phyloP scores from a whole-genome alignment of 306 rosid species.

The Castanea mollissima region DNA sequence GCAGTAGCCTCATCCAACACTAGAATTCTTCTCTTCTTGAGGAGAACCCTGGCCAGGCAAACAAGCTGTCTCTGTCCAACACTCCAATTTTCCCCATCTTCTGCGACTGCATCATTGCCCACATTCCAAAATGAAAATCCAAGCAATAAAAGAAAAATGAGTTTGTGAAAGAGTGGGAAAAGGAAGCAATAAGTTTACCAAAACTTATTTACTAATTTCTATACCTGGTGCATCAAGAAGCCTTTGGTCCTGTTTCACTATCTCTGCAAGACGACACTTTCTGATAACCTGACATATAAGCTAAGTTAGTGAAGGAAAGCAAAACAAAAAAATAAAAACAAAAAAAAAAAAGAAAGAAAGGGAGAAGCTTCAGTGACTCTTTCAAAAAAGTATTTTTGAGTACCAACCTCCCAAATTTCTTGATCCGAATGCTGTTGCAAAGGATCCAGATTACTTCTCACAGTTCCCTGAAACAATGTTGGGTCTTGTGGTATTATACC shows the following conservation, averaged over 20 bases:
- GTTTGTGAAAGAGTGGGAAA: background rate
- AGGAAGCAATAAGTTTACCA: background rate
- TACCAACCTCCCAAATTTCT: conserved; percentile 76
- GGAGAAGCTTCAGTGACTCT: background rate
- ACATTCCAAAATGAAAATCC: background rate
- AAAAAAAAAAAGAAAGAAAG: background rate
- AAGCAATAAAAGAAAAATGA: background rate
- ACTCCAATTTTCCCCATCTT: conserved; percentile 96
- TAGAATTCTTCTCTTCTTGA: conserved; percentile 68
- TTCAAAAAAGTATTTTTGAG: background rate
- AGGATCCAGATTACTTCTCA: conserved; percentile 75
- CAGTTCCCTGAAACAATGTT: conserved; percentile 62
- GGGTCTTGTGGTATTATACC: conserved; percentile 84
- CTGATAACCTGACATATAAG: conserved; percentile 58
- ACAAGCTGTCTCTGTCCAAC: conserved; percentile 96
- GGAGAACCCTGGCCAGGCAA: conserved; percentile 79
- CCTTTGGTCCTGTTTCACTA: conserved; percentile 56
- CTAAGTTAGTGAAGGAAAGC: background rate
- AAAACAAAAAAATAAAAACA: background rate
- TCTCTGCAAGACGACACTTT: conserved; percentile 70
- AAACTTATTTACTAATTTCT: background rate
- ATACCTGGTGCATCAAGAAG: conserved; percentile 89
- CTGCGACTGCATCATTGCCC: conserved; percentile 56
- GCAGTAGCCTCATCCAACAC: conserved; percentile 97
- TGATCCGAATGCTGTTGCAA: conserved; percentile 54